Percentiles rank a stretch among this genome's conserved stretches.
Evolutionary conservation across 345 rosid species (phyloP).

Genomic region (Sonneratia alba): DNA sequence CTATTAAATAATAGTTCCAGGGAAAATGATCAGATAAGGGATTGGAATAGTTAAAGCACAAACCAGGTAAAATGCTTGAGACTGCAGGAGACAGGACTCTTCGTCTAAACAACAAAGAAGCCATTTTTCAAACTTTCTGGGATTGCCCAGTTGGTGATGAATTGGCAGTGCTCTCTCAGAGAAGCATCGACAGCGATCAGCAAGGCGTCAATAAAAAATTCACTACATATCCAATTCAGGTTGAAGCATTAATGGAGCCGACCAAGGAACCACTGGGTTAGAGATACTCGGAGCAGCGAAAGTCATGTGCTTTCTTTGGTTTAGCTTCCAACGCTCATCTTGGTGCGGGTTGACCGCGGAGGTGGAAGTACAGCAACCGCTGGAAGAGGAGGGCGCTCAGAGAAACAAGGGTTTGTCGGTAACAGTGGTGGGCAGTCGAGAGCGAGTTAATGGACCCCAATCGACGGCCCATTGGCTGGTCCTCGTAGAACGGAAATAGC

Average conservation of each 20-base stretch:
- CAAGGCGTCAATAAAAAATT: background rate
- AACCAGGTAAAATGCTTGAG: conserved; percentile 49
- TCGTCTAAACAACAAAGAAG: conserved; percentile 42
- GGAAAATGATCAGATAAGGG: background rate
- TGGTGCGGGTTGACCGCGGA: conserved; percentile 1
- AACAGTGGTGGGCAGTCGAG: background rate
- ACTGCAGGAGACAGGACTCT: conserved; percentile 45
- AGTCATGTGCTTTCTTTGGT: background rate
- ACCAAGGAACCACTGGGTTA: background rate
- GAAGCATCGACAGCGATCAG: background rate
- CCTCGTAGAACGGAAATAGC: background rate
- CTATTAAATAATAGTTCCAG: background rate
- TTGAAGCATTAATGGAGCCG: background rate
- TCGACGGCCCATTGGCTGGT: background rate
- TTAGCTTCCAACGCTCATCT: conserved; percentile 2
- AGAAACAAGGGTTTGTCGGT: background rate
- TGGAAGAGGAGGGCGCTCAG: background rate
- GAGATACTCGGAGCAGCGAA: background rate
- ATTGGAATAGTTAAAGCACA: conserved; percentile 9
- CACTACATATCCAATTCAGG: background rate
- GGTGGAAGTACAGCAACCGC: background rate
- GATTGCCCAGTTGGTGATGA: background rate
- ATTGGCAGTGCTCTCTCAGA: background rate
- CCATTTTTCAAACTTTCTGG: conserved; percentile 21
- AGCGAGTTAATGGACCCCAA: background rate